A percentile compares a stretch with the other conserved stretches of the same genome.
These are phyloP conservation scores for Paramecium sonneborni DNA, from an alignment of 73 alveolate species.

Conservation along the genomic window DNA sequence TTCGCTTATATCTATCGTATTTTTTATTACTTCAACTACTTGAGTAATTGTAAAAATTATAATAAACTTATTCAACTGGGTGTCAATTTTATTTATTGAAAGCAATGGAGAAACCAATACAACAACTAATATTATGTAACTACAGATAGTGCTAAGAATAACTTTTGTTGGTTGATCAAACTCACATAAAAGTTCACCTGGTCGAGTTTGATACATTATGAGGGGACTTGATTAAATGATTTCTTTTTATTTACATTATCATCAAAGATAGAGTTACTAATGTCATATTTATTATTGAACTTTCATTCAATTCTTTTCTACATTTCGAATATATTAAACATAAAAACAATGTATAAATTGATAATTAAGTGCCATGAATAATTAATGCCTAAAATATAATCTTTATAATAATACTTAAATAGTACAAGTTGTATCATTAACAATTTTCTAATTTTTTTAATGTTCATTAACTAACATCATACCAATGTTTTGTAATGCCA, in stretches of 20 bases:
- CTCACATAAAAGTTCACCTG: neutral
- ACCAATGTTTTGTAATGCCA: neutral
- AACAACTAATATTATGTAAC: neutral
- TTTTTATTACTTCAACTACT: neutral
- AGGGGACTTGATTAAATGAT: neutral
- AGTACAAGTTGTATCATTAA: neutral
- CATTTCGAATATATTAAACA: neutral
- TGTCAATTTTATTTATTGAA: neutral
- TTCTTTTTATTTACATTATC: neutral
- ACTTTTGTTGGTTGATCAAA: neutral
- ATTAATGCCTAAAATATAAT: neutral
- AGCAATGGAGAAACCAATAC: neutral
- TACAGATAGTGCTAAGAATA: neutral
- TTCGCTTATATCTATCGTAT: neutral
- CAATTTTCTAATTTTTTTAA: neutral
- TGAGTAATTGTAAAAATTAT: neutral
- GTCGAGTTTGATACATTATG: neutral
- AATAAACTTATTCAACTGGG: neutral
- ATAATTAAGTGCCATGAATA: neutral
- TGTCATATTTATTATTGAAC: neutral
- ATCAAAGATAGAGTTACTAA: neutral
- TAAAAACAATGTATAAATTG: neutral
- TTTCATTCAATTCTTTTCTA: conserved; percentile 17
- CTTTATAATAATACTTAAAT: neutral
- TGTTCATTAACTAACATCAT: conserved; percentile 14